Percentiles rank a stretch among this genome's conserved stretches.
These are phyloP conservation scores for Basipetospora chlamydospora DNA, from an alignment of 2,329 filamentous ascomycete species.

Conservation along the genomic window DNA sequence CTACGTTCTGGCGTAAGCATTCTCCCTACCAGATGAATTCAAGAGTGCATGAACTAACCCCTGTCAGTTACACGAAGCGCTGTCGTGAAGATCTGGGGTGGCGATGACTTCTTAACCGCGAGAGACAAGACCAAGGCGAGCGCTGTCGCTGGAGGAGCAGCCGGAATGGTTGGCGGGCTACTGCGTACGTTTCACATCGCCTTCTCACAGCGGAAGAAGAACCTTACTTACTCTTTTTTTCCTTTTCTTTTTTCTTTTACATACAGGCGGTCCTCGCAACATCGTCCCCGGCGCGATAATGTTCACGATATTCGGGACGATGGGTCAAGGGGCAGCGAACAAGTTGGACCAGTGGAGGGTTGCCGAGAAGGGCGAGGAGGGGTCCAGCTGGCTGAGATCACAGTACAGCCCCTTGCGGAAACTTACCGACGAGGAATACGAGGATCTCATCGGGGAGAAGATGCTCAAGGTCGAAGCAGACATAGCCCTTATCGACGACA, in stretches of 20 bases:
- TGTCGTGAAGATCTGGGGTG: constrained; percentile 31
- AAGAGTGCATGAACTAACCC: constrained; percentile 7
- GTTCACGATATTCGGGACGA: constrained; percentile 28
- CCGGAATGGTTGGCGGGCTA: constrained; percentile 45
- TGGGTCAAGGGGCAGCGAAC: constrained; percentile 24
- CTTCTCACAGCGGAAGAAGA: background rate
- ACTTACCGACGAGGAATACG: constrained; percentile 60
- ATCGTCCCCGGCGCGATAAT: constrained; percentile 36
- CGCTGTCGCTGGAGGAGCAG: constrained; percentile 54
- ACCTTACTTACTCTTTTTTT: background rate
- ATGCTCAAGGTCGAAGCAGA: constrained; percentile 58
- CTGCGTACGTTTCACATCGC: constrained; percentile 26
- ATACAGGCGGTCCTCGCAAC: constrained; percentile 36
- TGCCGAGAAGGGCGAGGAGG: constrained; percentile 8
- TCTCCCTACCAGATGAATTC: constrained; percentile 7
- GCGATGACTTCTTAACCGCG: constrained; percentile 35
- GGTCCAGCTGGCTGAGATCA: constrained; percentile 31
- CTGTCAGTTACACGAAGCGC: constrained; percentile 31
- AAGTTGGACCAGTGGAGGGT: constrained; percentile 22
- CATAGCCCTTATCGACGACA: constrained; percentile 65
- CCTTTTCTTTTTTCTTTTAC: constrained; percentile 7
- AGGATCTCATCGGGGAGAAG: constrained; percentile 54
- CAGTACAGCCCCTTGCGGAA: constrained; percentile 59
- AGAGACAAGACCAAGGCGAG: constrained; percentile 53
- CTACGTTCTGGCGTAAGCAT: constrained; percentile 57